These are phyloP conservation scores for Misopates orontium DNA, from an alignment of 257 asterid species.

Conservation along the genomic window DNA sequence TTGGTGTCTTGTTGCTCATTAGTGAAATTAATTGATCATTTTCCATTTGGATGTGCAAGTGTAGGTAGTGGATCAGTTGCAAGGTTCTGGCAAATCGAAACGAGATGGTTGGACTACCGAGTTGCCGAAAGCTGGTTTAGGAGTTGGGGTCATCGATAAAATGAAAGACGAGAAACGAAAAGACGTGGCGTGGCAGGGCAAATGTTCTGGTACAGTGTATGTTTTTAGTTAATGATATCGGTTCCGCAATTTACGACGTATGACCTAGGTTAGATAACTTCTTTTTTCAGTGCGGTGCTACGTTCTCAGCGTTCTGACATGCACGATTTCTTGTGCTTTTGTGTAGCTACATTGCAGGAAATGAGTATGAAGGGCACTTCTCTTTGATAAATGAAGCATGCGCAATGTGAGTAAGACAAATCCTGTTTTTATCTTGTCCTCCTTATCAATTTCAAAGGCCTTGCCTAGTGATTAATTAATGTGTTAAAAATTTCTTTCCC, in stretches of 20 bases:
- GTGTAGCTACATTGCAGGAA: conserved; percentile 89
- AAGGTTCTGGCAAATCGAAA: conserved; percentile 82
- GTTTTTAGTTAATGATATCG: conserved; percentile 42
- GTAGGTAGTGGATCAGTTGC: conserved; percentile 88
- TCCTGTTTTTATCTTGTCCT: conserved; percentile 7
- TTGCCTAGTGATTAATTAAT: too few relatives aligned
- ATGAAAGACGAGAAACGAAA: conserved; percentile 82
- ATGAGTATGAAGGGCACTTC: conserved; percentile 89
- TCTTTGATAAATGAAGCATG: conserved; percentile 93
- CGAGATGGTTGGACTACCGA: conserved; percentile 84
- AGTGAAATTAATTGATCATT: neutral
- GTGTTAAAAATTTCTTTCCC: too few relatives aligned
- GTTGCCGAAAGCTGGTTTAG: conserved; percentile 73
- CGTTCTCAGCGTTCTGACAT: conserved; percentile 12
- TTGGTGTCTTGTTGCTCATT: neutral
- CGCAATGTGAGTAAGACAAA: conserved; percentile 73
- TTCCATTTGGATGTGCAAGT: conserved; percentile 16
- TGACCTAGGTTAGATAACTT: neutral
- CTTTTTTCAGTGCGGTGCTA: conserved; percentile 7
- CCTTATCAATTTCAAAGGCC: neutral
- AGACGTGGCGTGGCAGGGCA: conserved; percentile 93
- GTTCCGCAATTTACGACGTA: too few relatives aligned
- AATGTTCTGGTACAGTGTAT: conserved; percentile 99
- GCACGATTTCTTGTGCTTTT: conserved; percentile 24
- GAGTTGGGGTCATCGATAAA: conserved; percentile 63